phyloP scores from a whole-genome alignment of 2,329 filamentous ascomycete species.

The Phoma sp. region DNA sequence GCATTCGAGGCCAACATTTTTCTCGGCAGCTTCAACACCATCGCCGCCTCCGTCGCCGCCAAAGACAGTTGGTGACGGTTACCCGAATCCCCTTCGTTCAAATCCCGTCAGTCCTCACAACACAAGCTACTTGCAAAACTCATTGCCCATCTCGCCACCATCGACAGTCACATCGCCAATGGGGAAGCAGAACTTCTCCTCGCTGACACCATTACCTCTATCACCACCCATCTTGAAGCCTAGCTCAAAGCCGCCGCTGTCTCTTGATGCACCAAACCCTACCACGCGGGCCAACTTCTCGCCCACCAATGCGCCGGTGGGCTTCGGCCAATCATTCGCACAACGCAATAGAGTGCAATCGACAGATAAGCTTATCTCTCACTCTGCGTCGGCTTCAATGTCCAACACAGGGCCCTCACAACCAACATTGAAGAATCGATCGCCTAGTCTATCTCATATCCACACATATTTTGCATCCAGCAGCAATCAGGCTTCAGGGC shows the following conservation, averaged over 20 bases:
- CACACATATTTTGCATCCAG: conserved; percentile 21
- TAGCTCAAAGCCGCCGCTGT: conserved; percentile 40
- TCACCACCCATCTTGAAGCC: conserved; percentile 44
- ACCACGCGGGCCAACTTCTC: conserved; percentile 41
- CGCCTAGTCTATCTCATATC: conserved; percentile 29
- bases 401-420: conserved; percentile 11
- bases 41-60: conserved; percentile 41
- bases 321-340: conserved; percentile 22
- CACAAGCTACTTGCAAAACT: conserved; percentile 25
- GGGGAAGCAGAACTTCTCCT: conserved; percentile 30
- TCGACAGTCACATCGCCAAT: conserved; percentile 27
- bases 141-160: conserved; percentile 33
- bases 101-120: conserved; percentile 24
- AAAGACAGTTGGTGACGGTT: conserved; percentile 29
- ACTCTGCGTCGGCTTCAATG: conserved; percentile 33
- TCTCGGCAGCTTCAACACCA: conserved; percentile 42
- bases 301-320: conserved; percentile 18
- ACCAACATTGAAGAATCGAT: conserved; percentile 23
- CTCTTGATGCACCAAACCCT: conserved; percentile 40
- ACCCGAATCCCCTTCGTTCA: conserved; percentile 33
- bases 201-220: conserved; percentile 39
- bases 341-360: conserved; percentile 7
- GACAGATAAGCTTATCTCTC: conserved; percentile 11
- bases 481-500: conserved; percentile 20
- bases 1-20: conserved; percentile 38